Percentiles rank a stretch among this genome's conserved stretches.
phyloP scores from a whole-genome alignment of 2,329 filamentous ascomycete genomes.

The Neopestalotiopsis sp. region DNA sequence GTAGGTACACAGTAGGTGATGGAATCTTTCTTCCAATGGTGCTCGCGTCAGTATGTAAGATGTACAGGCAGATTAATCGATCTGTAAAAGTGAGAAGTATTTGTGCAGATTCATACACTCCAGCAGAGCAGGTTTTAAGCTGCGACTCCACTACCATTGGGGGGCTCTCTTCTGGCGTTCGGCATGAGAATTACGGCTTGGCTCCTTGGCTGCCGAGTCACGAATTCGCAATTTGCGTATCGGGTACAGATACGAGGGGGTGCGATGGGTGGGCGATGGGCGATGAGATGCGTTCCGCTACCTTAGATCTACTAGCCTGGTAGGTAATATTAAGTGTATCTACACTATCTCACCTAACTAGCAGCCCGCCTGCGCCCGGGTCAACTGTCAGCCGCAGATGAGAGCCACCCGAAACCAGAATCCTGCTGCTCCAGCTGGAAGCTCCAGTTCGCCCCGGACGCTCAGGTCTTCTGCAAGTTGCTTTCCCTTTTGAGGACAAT shows the following conservation, averaged over 20 bases:
- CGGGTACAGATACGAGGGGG: background rate
- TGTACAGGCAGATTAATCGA: too few species aligned
- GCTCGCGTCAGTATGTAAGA: too few species aligned
- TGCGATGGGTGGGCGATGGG: background rate
- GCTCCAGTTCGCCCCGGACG: background rate
- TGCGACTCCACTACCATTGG: background rate
- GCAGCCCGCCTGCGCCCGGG: background rate
- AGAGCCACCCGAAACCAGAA: background rate
- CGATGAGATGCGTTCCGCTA: background rate
- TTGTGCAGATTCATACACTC: too few species aligned
- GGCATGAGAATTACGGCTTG: background rate
- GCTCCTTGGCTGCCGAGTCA: background rate
- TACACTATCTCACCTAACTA: background rate
- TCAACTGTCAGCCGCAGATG: background rate
- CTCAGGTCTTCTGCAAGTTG: background rate
- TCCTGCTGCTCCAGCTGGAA: background rate
- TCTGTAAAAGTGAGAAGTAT: too few species aligned
- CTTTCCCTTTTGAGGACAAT: background rate
- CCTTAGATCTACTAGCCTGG: background rate
- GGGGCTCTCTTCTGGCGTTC: background rate
- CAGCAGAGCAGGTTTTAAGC: background rate
- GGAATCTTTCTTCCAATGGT: too few species aligned
- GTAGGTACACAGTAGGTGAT: too few species aligned
- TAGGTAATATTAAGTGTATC: background rate
- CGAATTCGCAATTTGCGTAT: background rate